These are phyloP conservation scores for Chrysopogon serrulatus DNA, from an alignment of 176 grass and related monocot species.

Conservation along the genomic window DNA sequence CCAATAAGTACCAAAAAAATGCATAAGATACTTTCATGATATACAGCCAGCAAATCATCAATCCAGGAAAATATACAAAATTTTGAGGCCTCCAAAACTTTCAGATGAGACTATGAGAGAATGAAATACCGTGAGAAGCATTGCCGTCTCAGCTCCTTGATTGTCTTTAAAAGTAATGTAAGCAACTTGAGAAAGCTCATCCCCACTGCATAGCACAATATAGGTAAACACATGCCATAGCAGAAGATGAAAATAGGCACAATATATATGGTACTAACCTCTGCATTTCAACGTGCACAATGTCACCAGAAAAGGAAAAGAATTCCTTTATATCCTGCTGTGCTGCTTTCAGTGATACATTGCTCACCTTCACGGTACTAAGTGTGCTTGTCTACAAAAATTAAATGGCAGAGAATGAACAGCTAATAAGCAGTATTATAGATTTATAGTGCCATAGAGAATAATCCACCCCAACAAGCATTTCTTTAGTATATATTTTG, in stretches of 20 bases:
- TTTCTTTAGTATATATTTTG: not conserved
- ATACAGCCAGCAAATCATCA: not conserved
- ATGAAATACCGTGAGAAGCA: slow-evolving; percentile 92
- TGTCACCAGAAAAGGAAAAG: slow-evolving; percentile 90
- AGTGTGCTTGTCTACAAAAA: slow-evolving; percentile 47
- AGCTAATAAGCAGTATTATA: not conserved
- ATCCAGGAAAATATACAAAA: not conserved
- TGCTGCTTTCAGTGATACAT: slow-evolving; percentile 74
- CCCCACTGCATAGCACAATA: slow-evolving; percentile 44
- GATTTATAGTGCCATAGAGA: not conserved
- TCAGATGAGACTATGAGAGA: not conserved
- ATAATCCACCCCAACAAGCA: not conserved
- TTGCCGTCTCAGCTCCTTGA: slow-evolving; percentile 82
- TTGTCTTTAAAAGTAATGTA: slow-evolving; percentile 85
- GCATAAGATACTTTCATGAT: not conserved
- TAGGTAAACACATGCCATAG: slow-evolving; percentile 7
- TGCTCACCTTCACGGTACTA: slow-evolving; percentile 80
- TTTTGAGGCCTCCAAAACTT: not conserved
- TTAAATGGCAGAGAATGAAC: slow-evolving; percentile 9
- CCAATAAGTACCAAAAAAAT: not conserved
- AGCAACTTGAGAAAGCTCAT: slow-evolving; percentile 87
- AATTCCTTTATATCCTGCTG: slow-evolving; percentile 78
- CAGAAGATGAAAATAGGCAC: slow-evolving; percentile 11
- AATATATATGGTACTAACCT: slow-evolving; percentile 41
- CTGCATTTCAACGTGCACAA: slow-evolving; percentile 76